Percentiles rank a stretch among this genome's conserved stretches.
These are phyloP conservation scores for Pseudonectria foliicola DNA, from an alignment of 2,329 filamentous ascomycete species.

Conservation along the genomic window DNA sequence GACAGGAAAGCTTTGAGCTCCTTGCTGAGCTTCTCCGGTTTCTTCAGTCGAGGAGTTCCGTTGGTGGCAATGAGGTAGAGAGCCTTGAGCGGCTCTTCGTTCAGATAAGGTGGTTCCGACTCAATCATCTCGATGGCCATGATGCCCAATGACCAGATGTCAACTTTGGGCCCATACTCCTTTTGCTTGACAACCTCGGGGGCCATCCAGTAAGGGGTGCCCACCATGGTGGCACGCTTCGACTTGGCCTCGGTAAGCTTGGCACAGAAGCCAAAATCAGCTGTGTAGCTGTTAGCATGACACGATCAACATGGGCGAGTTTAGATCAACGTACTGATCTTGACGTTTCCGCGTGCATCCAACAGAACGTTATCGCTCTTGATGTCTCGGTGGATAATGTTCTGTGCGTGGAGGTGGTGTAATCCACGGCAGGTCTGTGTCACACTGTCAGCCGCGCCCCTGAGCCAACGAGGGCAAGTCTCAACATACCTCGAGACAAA, in stretches of 20 bases:
- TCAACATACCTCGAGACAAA: conserved; percentile 77
- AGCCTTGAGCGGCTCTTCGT: conserved; percentile 95
- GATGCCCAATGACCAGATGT: conserved; percentile 98
- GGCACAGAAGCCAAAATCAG: conserved; percentile 98
- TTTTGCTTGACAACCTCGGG: conserved; percentile 99
- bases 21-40: conserved; percentile 95
- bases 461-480: conserved; percentile 3
- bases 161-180: conserved; percentile 96
- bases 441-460: conserved; percentile 10
- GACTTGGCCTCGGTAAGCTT: conserved; percentile 95
- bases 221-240: conserved; percentile 98
- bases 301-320: not conserved
- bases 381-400: conserved; percentile 98
- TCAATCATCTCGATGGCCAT: conserved; percentile 99
- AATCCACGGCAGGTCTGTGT: conserved; percentile 85
- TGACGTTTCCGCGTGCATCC: conserved; percentile 90
- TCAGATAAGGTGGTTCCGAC: conserved; percentile 93
- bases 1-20: conserved; percentile 96
- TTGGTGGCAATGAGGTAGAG: conserved; percentile 97
- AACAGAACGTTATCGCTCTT: conserved; percentile 98
- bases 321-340: conserved; percentile 68
- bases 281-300: conserved; percentile 37
- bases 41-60: conserved; percentile 93
- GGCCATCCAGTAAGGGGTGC: conserved; percentile 99
- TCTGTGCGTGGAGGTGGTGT: conserved; percentile 88